A percentile compares a stretch with the other conserved stretches of the same genome.
These are phyloP conservation scores for Phtheirospermum japonicum DNA, from an alignment of 257 asterid species.

Conservation along the genomic window DNA sequence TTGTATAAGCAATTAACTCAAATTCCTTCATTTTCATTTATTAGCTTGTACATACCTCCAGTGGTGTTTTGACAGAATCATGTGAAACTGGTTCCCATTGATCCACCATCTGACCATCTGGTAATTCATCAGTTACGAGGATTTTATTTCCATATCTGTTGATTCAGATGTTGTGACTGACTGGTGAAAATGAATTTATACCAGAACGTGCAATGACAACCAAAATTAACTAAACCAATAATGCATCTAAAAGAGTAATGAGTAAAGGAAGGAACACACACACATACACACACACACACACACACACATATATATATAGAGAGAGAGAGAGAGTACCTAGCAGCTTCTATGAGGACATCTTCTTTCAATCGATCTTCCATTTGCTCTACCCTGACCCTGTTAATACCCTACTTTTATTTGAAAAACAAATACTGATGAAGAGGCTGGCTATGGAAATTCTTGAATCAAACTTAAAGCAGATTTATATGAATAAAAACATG, in stretches of 20 bases:
- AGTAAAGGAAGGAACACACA: conserved; percentile 12
- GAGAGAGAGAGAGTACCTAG: conserved; percentile 47
- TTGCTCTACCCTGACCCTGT: conserved; percentile 95
- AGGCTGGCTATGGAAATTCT: conserved; percentile 24
- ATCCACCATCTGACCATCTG: conserved; percentile 99
- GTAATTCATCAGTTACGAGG: conserved; percentile 97
- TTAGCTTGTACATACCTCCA: conserved; percentile 56
- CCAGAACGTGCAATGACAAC: conserved; percentile 18
- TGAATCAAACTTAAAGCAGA: conserved; percentile 20
- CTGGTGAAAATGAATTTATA: conserved; percentile 21
- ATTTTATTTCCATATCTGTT: conserved; percentile 94
- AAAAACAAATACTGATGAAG: conserved; percentile 40
- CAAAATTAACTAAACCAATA: conserved; percentile 10
- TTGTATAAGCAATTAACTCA: conserved; percentile 28
- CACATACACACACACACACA: no score
- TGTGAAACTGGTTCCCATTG: conserved; percentile 94
- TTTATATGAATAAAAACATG: conserved; percentile 15
- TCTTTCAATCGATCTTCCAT: conserved; percentile 97
- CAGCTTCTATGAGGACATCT: conserved; percentile 83
- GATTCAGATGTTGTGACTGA: conserved; percentile 30
- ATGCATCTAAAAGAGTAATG: conserved; percentile 13
- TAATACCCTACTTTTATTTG: conserved; percentile 89
- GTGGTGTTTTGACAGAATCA: conserved; percentile 87
- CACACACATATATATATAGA: no score
- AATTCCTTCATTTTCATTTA: conserved; percentile 8